These are phyloP conservation scores for Adansonia gregorii DNA, from an alignment of 441 rosid species.

Conservation along the genomic window DNA sequence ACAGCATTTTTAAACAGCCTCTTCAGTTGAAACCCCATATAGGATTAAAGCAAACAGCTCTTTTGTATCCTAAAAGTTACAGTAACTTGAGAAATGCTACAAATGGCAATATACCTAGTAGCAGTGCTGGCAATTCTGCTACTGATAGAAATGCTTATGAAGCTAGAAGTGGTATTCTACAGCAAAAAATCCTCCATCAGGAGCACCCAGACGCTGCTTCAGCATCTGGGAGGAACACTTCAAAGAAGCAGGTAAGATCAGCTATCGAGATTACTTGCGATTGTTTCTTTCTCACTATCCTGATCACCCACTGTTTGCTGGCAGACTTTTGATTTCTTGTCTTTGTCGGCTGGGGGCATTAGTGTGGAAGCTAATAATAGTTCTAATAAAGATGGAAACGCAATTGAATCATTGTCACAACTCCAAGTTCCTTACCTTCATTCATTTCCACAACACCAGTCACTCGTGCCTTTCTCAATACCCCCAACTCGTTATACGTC, in stretches of 20 bases:
- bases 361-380: slow-evolving; percentile 33
- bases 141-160: slow-evolving; percentile 35
- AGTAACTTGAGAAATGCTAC: slow-evolving; percentile 34
- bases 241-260: slow-evolving; percentile 53
- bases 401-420: slow-evolving; percentile 37
- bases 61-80: slow-evolving; percentile 34
- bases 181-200: slow-evolving; percentile 31
- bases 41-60: slow-evolving; percentile 42
- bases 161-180: slow-evolving; percentile 34
- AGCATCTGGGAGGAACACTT: slow-evolving; percentile 32
- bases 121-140: slow-evolving; percentile 17
- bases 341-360: slow-evolving; percentile 51
- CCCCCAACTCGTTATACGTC: slow-evolving; percentile 37
- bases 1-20: slow-evolving; percentile 32
- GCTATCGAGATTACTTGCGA: slow-evolving; percentile 10
- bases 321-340: slow-evolving; percentile 75
- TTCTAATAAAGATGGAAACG: slow-evolving; percentile 34
- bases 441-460: slow-evolving; percentile 45
- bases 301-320: slow-evolving; percentile 28
- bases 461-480: slow-evolving; percentile 38
- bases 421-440: slow-evolving; percentile 47
- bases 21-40: slow-evolving; percentile 40
- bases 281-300: slow-evolving; percentile 19
- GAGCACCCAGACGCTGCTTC: slow-evolving; percentile 36
- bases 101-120: slow-evolving; percentile 31